These are phyloP conservation scores for Eimeria necatrix DNA, from an alignment of 169 alveolate species.

Conservation along the genomic window DNA sequence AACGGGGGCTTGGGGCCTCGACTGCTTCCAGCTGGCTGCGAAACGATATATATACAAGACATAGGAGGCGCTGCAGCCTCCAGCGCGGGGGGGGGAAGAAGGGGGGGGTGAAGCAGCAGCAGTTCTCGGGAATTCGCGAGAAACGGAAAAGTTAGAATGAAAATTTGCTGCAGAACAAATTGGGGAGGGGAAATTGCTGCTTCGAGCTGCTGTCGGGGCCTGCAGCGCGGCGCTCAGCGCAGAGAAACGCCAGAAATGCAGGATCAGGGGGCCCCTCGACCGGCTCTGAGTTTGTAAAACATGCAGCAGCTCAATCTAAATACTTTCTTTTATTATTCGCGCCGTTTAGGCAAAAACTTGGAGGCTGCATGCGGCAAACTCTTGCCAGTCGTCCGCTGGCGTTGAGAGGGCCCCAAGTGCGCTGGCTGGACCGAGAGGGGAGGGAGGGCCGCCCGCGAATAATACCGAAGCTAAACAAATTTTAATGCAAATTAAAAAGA, in stretches of 20 bases:
- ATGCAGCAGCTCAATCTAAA: neutral
- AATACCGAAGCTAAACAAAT: neutral
- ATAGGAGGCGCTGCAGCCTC: neutral
- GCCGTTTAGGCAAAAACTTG: neutral
- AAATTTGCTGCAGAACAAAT: neutral
- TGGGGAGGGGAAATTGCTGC: neutral
- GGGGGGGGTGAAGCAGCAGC: too few species aligned
- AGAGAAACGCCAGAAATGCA: neutral
- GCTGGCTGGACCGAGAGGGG: neutral
- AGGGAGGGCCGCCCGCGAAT: neutral
- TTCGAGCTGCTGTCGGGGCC: neutral
- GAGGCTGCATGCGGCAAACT: constrained; percentile 22
- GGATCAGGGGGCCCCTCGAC: neutral
- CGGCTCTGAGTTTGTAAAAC: neutral
- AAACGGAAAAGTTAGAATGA: too few species aligned
- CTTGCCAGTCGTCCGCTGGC: constrained; percentile 33
- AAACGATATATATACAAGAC: too few species aligned
- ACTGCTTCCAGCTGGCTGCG: too few species aligned
- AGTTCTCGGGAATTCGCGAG: too few species aligned
- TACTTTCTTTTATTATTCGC: neutral
- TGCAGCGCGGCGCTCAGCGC: neutral
- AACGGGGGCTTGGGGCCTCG: too few species aligned
- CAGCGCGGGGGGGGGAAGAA: neutral
- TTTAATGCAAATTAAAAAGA: neutral
- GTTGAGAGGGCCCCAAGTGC: constrained; percentile 57